phyloP scores from a whole-genome alignment of 2,329 filamentous ascomycete species.

The Cladosporium sp. region DNA sequence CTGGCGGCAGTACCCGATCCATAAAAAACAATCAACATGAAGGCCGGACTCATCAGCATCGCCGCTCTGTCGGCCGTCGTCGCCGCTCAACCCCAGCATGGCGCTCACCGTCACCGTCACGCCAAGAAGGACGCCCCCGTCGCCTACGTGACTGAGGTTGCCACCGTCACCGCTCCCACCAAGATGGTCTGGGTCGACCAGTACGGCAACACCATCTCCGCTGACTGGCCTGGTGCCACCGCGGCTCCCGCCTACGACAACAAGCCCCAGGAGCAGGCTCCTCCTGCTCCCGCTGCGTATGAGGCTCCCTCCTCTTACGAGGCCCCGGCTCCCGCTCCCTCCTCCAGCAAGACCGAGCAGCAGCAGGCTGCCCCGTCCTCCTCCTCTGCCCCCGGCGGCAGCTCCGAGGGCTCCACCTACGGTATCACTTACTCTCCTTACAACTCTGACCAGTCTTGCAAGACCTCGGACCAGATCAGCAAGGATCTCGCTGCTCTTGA shows the following conservation, averaged over 20 bases:
- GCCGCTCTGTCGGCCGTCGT: slow-evolving; percentile 29
- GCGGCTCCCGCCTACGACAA: slow-evolving; percentile 3
- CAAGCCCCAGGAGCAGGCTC: slow-evolving; percentile 12
- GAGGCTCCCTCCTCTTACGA: slow-evolving; percentile 37
- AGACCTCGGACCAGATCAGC: slow-evolving; percentile 62
- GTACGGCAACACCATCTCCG: slow-evolving; percentile 50
- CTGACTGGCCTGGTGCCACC: slow-evolving; percentile 4
- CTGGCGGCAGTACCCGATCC: slow-evolving; percentile 25
- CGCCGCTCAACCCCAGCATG: slow-evolving; percentile 27
- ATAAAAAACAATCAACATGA: slow-evolving; percentile 30
- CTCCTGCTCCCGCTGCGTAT: slow-evolving; percentile 24
- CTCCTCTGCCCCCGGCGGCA: not conserved
- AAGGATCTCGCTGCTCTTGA: slow-evolving; percentile 62
- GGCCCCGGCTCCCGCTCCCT: slow-evolving; percentile 21
- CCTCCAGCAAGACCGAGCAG: slow-evolving; percentile 9
- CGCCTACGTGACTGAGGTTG: slow-evolving; percentile 35
- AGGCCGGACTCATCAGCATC: slow-evolving; percentile 32
- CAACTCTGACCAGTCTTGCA: slow-evolving; percentile 62
- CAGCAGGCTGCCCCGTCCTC: slow-evolving; percentile 3
- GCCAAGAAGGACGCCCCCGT: slow-evolving; percentile 33
- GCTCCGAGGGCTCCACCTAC: slow-evolving; percentile 33
- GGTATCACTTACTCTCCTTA: slow-evolving; percentile 63
- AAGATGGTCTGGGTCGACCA: slow-evolving; percentile 62
- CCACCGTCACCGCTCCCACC: slow-evolving; percentile 46
- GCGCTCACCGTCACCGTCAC: slow-evolving; percentile 40